Percentiles rank a stretch among this genome's conserved stretches.
Evolutionary conservation across 306 rosid species (phyloP).

Genomic region (Quercus berberidifolia): DNA sequence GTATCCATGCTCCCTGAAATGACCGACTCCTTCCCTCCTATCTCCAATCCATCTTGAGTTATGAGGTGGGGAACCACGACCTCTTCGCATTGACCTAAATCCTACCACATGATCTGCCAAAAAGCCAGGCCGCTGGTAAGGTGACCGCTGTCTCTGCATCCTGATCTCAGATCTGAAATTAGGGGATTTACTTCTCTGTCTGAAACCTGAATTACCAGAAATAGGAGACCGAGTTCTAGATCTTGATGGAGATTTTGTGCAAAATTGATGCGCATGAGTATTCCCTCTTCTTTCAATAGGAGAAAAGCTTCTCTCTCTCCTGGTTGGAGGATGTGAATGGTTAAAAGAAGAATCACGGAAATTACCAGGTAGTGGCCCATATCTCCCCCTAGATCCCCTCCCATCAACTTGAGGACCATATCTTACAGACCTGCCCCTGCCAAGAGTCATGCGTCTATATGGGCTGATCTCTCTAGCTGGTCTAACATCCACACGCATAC

Average conservation of each 20-base stretch:
- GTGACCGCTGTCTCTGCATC: constrained; percentile 1
- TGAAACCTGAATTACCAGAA: neutral
- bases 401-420: neutral
- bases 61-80: neutral
- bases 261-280: neutral
- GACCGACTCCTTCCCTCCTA: neutral
- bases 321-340: neutral
- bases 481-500: neutral
- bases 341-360: neutral
- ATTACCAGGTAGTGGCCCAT: neutral
- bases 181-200: neutral
- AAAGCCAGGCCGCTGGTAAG: neutral
- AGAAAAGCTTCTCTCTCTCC: neutral
- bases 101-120: neutral
- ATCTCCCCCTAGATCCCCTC: neutral
- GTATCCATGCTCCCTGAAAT: constrained; percentile 2
- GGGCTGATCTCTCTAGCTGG: neutral
- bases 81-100: neutral
- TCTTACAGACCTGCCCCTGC: constrained; percentile 1
- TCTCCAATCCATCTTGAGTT: neutral
- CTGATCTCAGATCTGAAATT: neutral
- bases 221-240: constrained; percentile 2
- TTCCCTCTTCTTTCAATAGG: neutral
- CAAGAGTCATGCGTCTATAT: neutral
- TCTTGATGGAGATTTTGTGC: neutral